Base-by-base conservation (phyloP, 805 yeast genomes). In the Metschnikowia hibisci region DNA sequence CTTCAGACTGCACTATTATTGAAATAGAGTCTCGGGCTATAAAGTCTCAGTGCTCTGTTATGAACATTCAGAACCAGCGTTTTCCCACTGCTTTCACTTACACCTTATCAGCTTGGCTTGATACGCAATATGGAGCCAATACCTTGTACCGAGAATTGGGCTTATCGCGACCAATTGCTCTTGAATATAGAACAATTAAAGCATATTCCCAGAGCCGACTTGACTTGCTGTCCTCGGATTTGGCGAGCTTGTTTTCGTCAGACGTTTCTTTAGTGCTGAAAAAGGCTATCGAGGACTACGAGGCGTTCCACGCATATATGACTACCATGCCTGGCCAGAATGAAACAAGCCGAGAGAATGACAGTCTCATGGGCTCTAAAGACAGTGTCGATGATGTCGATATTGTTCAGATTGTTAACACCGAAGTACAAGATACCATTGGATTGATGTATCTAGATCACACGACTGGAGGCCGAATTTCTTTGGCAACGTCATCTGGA, bases 401-500 rank as follows among this genome's bases (percentile, higher is more conserved):
- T 23, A 36, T 29, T 6, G 15, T 12, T 7, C 30, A 31, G 32
- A 16, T 18, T 18, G 9, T 5, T 23, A 34, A 11, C 28, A 16
- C 6, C 26, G 13, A 42, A 3, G 57, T 69, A 4, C 50, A 63
- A 7, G 82, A 77, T 50, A 77, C 81, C 0, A 62, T 77, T 14
- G 81, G 81, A 0, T 48, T 71, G 2, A 52, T 67, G 4, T 55
- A 67, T 2, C 32, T 48, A 20, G 34, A 30, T 18, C 29, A 13
- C 6, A 37, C 29, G 11, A 33, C 33, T 4, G 40, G 40, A 30
- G 33, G 39, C 4, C 16, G 15, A 4, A 33, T 27, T 18, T 36
- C 26, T 13, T 48, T 52, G 26, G 74, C 71, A 0, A 55, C 73
- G 0, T 76, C 81, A 0, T 77, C 81, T 0, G 83, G 83, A 1